Percentiles rank a stretch among this genome's conserved stretches.
These are phyloP conservation scores for Vicia villosa DNA, from an alignment of 306 rosid genomes.

Conservation along the genomic window DNA sequence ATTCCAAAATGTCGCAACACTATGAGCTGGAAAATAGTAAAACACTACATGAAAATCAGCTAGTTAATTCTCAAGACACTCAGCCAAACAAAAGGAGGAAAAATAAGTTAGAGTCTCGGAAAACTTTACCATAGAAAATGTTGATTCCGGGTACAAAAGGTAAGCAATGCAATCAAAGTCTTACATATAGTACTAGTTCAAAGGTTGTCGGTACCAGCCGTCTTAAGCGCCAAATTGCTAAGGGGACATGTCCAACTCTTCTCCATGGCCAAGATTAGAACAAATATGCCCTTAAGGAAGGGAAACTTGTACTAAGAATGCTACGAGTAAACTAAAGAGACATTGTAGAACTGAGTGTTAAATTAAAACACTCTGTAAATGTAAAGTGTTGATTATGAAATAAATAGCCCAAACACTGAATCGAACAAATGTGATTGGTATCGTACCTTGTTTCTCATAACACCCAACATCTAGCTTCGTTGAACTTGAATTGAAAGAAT, in stretches of 20 bases:
- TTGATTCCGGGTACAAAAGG: constrained; percentile 87
- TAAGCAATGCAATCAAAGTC: constrained; percentile 89
- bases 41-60: too few species aligned
- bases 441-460: not conserved
- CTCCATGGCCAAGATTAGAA: constrained; percentile 64
- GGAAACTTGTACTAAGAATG: constrained; percentile 43
- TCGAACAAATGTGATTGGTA: not conserved
- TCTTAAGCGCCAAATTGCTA: constrained; percentile 92
- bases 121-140: constrained; percentile 83
- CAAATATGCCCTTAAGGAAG: constrained; percentile 61
- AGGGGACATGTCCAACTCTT: constrained; percentile 82
- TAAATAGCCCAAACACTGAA: not conserved
- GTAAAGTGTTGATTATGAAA: not conserved
- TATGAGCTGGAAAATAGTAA: too few species aligned
- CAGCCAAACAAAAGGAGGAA: constrained; percentile 88
- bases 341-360: constrained; percentile 62
- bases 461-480: not conserved
- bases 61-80: constrained; percentile 58
- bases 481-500: not conserved
- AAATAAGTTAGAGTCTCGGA: constrained; percentile 88
- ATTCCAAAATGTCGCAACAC: too few species aligned
- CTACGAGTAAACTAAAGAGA: constrained; percentile 62
- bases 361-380: not conserved
- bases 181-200: constrained; percentile 90
- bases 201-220: constrained; percentile 98